Evolutionary conservation across 2,329 filamentous ascomycete species (phyloP), one percentile per base, ranked within the genome.

Genomic region (Dactylellina parvicollis): DNA sequence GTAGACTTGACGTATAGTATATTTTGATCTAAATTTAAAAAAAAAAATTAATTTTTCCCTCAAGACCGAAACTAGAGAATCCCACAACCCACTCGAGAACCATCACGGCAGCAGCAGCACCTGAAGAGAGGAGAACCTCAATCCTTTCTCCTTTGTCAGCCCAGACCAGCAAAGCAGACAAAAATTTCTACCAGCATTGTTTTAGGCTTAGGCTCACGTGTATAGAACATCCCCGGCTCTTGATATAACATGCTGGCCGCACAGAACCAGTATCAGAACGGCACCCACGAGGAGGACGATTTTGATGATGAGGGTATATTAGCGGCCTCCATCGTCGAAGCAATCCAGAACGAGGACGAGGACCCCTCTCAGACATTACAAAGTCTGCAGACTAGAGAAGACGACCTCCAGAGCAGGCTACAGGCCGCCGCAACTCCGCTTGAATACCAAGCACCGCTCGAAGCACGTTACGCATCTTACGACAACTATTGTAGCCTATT

Each of bases 401-500:
- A 86, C 88, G 95, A 98, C 80, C 92, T 99, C 79, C 93, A 98
- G 84, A 90, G 92, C 75, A 91, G 95, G 81, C 86, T 99, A 76
- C 89, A 89, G 76, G 92, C 93, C 77, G 95, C 95, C 72, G 95
- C 95, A 76, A 94, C 95, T 79, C 95, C 95, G 56, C 86, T 99
- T 77, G 95, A 99, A 81, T 98, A 96, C 83, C 92, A 95, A 80
- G 95, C 95, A 50, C 92, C 93, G 32, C 87, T 99, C 65, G 95
- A 98, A 83, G 91, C 92, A 82, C 98, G 98, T 85, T 97, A 98
- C 84, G 90, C 92, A 82, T 97, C 93, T 85, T 99, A 99, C 86
- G 95, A 99, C 84, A 92, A 92, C 81, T 99, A 99, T 87, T 99
- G 95, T 89, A 96, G 92, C 83, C 85, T 99, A 79, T 99, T 99